Conservation (phyloP, 2,329 filamentous ascomycete genomes). For the Cercospora zeae-maydis region DNA sequence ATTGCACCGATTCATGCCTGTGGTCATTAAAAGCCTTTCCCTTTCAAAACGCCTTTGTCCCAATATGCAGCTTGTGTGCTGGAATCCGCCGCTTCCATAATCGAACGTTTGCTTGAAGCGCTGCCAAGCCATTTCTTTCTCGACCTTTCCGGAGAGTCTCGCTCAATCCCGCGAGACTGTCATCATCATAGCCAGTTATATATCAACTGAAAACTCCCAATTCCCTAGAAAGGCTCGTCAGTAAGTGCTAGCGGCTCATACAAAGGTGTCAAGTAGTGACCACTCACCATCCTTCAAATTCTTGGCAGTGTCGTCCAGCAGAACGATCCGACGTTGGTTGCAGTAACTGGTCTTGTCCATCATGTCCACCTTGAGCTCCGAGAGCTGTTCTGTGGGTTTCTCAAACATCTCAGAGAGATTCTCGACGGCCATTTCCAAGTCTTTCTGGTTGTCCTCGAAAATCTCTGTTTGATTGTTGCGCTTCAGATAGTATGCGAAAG, state of each 20-base stretch:
- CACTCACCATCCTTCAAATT: conserved; percentile 82
- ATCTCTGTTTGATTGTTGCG: conserved; percentile 95
- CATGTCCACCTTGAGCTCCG: conserved; percentile 89
- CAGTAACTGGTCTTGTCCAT: conserved; percentile 99
- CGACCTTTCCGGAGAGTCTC: not conserved
- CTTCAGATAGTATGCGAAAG: conserved; percentile 95
- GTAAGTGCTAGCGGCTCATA: not conserved
- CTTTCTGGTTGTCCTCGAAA: conserved; percentile 98
- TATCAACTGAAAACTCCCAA: conserved; percentile 38
- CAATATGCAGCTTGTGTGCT: too few relatives aligned
- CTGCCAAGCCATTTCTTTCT: not conserved
- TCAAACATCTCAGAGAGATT: conserved; percentile 99
- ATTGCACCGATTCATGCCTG: conserved; percentile 6
- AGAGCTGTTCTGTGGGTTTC: conserved; percentile 84
- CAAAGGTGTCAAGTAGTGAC: not conserved
- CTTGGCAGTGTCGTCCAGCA: conserved; percentile 88
- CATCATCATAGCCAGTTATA: not conserved
- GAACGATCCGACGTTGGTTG: conserved; percentile 82
- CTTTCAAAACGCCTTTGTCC: not conserved
- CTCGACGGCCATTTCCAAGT: conserved; percentile 95
- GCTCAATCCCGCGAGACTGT: not conserved
- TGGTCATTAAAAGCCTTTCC: conserved; percentile 1
- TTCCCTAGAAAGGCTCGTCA: conserved; percentile 24
- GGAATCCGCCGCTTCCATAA: too few relatives aligned
- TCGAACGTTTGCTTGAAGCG: not conserved